phyloP scores from a whole-genome alignment of 805 yeast genomes.

The Phaffomyces thermotolerans region DNA sequence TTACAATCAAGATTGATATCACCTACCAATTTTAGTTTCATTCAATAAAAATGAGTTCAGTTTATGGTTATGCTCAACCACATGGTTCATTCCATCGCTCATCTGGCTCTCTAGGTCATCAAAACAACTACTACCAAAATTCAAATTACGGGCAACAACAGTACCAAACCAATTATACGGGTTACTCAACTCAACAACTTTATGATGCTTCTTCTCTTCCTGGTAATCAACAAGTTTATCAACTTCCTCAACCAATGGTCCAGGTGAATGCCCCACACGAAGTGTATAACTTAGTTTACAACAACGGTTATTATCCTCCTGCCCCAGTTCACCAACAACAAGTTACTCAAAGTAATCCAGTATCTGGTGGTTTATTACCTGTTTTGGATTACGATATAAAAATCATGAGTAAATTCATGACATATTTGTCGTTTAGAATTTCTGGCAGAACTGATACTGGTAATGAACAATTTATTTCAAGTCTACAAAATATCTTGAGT shows the following conservation, averaged over 20 bases:
- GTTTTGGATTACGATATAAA: slow-evolving; percentile 74
- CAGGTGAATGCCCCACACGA: slow-evolving; percentile 3
- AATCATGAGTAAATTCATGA: slow-evolving; percentile 71
- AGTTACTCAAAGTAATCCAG: slow-evolving; percentile 11
- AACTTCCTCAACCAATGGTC: background rate
- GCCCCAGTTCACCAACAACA: slow-evolving; percentile 2
- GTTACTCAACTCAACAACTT: slow-evolving; percentile 1
- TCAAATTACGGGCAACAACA: background rate
- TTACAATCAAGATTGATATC: background rate
- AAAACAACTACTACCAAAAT: background rate
- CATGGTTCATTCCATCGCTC: slow-evolving; percentile 6
- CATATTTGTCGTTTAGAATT: slow-evolving; percentile 66
- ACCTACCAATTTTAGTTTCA: background rate
- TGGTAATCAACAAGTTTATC: too few relatives aligned
- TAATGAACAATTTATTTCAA: slow-evolving; percentile 42
- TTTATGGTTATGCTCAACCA: slow-evolving; percentile 15
- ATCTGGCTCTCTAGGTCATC: slow-evolving; percentile 1
- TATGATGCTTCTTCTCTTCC: slow-evolving; percentile 1
- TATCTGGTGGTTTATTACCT: slow-evolving; percentile 66
- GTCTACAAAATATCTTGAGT: slow-evolving; percentile 59
- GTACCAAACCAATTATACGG: background rate
- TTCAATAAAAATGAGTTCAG: slow-evolving; percentile 17
- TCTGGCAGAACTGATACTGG: slow-evolving; percentile 43
- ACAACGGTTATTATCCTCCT: slow-evolving; percentile 2
- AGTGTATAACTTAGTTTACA: slow-evolving; percentile 6